Conservation (phyloP, 768 basidiomycete species). For the Lentinula raphanica region DNA sequence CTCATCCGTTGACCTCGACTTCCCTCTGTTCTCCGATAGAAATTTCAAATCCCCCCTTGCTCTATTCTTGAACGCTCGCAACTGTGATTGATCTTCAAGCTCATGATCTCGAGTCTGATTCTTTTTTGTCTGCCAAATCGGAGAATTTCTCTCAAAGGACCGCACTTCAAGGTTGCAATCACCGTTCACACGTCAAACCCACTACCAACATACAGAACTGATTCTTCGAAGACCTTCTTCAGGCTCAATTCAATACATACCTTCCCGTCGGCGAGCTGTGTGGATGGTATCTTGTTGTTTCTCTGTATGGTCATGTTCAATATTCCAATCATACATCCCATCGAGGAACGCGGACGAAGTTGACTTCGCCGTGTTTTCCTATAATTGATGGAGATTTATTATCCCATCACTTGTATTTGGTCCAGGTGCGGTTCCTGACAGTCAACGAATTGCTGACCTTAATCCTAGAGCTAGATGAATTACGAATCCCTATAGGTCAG, state of each 20-base stretch:
- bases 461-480: too few species aligned
- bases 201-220: not conserved
- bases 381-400: not conserved
- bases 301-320: not conserved
- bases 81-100: not conserved
- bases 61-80: not conserved
- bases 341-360: not conserved
- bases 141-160: not conserved
- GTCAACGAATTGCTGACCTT: too few species aligned
- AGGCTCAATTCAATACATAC: not conserved
- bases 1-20: not conserved
- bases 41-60: not conserved
- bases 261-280: not conserved
- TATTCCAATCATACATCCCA: not conserved
- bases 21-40: not conserved
- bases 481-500: too few species aligned
- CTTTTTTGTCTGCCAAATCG: not conserved
- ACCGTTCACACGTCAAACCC: conserved; percentile 4
- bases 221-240: not conserved
- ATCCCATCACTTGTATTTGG: not conserved
- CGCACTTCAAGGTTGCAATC: not conserved
- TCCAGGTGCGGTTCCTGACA: too few species aligned
- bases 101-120: not conserved
- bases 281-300: not conserved
- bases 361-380: not conserved